phyloP scores from a whole-genome alignment of 2,329 filamentous ascomycete species.

The Samsoniella hepiali region DNA sequence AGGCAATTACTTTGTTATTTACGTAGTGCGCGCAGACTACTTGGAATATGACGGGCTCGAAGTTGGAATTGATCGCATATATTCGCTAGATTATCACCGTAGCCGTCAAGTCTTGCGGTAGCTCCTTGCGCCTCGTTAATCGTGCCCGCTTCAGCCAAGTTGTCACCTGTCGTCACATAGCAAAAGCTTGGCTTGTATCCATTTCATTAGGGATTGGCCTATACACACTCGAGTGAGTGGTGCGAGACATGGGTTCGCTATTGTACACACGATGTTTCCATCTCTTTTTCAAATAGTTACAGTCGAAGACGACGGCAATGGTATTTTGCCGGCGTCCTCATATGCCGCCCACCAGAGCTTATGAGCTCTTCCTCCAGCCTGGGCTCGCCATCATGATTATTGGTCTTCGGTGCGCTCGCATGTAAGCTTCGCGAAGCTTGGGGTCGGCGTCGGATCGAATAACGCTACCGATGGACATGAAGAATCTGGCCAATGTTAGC shows the following conservation, averaged over 20 bases:
- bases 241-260: constrained; percentile 5
- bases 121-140: neutral
- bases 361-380: constrained; percentile 34
- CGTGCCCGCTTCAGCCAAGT: neutral
- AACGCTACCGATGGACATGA: constrained; percentile 98
- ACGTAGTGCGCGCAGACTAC: neutral
- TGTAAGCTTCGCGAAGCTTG: constrained; percentile 71
- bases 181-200: neutral
- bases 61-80: no score
- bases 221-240: constrained; percentile 9
- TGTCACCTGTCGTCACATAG: neutral
- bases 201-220: constrained; percentile 4
- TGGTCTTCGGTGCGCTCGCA: constrained; percentile 68
- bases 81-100: neutral
- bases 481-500: constrained; percentile 58
- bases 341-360: constrained; percentile 20
- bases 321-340: neutral
- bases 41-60: no score
- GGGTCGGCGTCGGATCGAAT: constrained; percentile 88
- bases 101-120: neutral
- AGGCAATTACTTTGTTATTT: neutral
- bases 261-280: constrained; percentile 24
- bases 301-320: constrained; percentile 53
- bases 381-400: constrained; percentile 54
- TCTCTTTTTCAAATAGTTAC: constrained; percentile 8